Conservation (phyloP, 129 eudicot genomes). For the Glebionis coronaria region DNA sequence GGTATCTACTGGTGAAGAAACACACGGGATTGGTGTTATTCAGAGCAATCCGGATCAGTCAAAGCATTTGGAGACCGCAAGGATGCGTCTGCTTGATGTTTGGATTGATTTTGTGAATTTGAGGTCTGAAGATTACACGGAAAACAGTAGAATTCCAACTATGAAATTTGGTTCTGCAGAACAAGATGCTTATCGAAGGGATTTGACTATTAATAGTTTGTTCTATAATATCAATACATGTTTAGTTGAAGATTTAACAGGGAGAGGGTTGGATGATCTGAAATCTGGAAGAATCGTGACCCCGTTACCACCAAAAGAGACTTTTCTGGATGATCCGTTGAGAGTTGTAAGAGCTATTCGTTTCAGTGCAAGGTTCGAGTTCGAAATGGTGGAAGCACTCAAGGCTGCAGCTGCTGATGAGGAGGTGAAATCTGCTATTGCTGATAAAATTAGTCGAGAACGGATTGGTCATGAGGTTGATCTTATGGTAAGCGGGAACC, state of each 20-base stretch:
- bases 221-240: conserved; percentile 34
- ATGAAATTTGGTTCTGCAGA: conserved; percentile 32
- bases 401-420: conserved; percentile 29
- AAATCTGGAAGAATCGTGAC: conserved; percentile 32
- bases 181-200: conserved; percentile 40
- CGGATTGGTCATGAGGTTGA: conserved; percentile 35
- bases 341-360: conserved; percentile 39
- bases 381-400: conserved; percentile 32
- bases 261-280: conserved; percentile 30
- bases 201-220: conserved; percentile 38
- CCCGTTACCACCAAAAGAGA: conserved; percentile 41
- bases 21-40: conserved; percentile 70
- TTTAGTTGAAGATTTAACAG: conserved; percentile 33
- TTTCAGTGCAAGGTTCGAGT: conserved; percentile 37
- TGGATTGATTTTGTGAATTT: conserved; percentile 95
- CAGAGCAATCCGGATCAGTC: conserved; percentile 98
- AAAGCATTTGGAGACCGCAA: conserved; percentile 96
- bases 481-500: conserved; percentile 36
- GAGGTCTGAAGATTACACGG: conserved; percentile 66
- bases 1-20: conserved; percentile 60
- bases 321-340: conserved; percentile 39
- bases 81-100: conserved; percentile 74
- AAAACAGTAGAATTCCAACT: conserved; percentile 29
- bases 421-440: conserved; percentile 35
- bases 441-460: conserved; percentile 33